Conservation (phyloP, 805 yeast genomes). For the Monosporozyma aerobia region DNA sequence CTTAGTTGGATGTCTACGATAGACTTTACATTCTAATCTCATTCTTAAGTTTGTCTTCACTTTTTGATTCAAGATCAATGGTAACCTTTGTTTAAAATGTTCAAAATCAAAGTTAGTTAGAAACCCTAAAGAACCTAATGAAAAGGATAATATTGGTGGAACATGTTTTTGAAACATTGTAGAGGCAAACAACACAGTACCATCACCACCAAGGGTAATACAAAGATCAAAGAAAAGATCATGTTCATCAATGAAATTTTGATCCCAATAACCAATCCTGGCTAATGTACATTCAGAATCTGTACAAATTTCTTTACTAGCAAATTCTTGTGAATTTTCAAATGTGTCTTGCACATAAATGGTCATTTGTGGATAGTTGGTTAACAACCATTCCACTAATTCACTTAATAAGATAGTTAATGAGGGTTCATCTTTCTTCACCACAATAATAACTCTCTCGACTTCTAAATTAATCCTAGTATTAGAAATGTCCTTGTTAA, state of each 20-base stretch:
- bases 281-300: conserved; percentile 37
- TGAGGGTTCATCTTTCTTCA: conserved; percentile 71
- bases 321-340: conserved; percentile 51
- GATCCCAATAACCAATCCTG: conserved; percentile 55
- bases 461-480: conserved; percentile 63
- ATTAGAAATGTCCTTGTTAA: conserved; percentile 59
- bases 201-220: conserved; percentile 91
- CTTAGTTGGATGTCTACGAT: conserved; percentile 31
- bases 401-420: conserved; percentile 64
- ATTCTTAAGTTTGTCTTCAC: conserved; percentile 72
- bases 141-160: conserved; percentile 83
- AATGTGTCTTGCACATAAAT: conserved; percentile 71
- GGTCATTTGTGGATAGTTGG: conserved; percentile 28
- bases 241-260: conserved; percentile 37
- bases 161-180: conserved; percentile 72
- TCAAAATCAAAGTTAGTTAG: conserved; percentile 76
- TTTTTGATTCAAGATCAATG: conserved; percentile 52
- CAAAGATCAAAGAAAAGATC: conserved; percentile 55
- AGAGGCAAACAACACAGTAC: conserved; percentile 83
- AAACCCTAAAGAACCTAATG: conserved; percentile 86
- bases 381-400: conserved; percentile 63
- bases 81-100: conserved; percentile 52
- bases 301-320: conserved; percentile 40
- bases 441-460: conserved; percentile 64
- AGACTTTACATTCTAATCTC: conserved; percentile 76